These are phyloP conservation scores for Stevia rebaudiana DNA, from an alignment of 140 eudicot species.

Conservation along the genomic window DNA sequence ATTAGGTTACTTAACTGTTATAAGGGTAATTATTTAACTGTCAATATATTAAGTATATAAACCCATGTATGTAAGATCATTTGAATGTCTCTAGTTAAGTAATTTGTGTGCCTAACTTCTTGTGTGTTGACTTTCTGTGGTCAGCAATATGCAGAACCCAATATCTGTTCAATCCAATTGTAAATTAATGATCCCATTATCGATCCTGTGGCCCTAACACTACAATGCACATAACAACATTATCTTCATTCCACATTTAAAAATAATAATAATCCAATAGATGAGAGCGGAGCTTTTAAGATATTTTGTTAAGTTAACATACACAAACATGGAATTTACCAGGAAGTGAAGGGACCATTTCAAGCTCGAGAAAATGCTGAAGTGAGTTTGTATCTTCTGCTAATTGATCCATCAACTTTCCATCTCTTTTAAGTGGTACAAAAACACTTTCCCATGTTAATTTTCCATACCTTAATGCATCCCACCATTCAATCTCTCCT, in stretches of 20 bases:
- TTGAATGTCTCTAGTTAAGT: no score
- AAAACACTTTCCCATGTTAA: slow-evolving; percentile 15
- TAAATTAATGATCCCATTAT: no score
- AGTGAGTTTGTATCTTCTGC: slow-evolving; percentile 28
- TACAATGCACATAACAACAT: neutral
- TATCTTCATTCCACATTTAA: neutral
- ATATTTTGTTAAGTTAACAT: neutral
- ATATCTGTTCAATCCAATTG: no score
- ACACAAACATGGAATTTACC: slow-evolving; percentile 6
- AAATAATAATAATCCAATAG: no score
- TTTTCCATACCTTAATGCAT: slow-evolving; percentile 16
- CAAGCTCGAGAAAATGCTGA: slow-evolving; percentile 17
- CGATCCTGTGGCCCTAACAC: no score
- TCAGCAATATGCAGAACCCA: no score
- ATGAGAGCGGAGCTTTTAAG: neutral
- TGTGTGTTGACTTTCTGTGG: no score
- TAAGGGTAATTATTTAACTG: no score
- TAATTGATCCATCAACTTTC: slow-evolving; percentile 23
- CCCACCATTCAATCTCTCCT: slow-evolving; percentile 36
- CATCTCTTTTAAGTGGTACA: slow-evolving; percentile 25
- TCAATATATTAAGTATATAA: no score
- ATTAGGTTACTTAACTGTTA: no score
- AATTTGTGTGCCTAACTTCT: no score
- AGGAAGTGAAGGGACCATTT: neutral
- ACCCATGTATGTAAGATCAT: no score